phyloP scores from a whole-genome alignment of 768 basidiomycete species.

The Lactarius akahatsu region DNA sequence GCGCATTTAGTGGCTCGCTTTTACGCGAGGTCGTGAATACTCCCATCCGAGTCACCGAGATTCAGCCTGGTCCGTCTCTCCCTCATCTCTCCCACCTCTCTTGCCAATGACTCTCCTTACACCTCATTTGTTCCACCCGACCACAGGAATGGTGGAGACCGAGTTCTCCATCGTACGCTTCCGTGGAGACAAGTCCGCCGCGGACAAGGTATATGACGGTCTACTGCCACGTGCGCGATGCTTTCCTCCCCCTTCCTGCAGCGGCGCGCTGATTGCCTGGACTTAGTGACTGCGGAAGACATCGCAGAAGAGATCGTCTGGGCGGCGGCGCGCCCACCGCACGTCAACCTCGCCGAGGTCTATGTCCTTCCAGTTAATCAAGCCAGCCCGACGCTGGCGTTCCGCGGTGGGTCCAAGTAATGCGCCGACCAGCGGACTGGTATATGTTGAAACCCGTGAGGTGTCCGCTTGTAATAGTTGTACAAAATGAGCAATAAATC shows the following conservation, averaged over 20 bases:
- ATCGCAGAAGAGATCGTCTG: conserved; percentile 98
- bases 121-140: conserved; percentile 11
- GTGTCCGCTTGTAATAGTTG: conserved; percentile 7
- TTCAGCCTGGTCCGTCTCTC: conserved; percentile 72
- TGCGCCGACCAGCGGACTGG: conserved; percentile 1
- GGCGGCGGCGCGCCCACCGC: conserved; percentile 87
- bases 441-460: conserved; percentile 12
- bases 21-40: conserved; percentile 89
- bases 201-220: conserved; percentile 90
- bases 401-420: conserved; percentile 43
- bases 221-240: conserved; percentile 70
- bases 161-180: conserved; percentile 92
- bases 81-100: background rate
- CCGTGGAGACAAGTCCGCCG: conserved; percentile 77
- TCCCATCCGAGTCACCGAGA: conserved; percentile 89
- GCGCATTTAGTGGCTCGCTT: conserved; percentile 80
- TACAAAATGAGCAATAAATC: conserved; percentile 21
- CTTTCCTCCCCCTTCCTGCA: background rate
- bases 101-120: conserved; percentile 16
- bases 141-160: conserved; percentile 78
- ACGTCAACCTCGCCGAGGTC: conserved; percentile 87
- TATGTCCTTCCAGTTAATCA: conserved; percentile 79
- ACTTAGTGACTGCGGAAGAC: conserved; percentile 73
- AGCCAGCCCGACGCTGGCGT: conserved; percentile 63
- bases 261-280: background rate